Conservation (phyloP, 345 rosid species). For the Iberis pinnata region DNA sequence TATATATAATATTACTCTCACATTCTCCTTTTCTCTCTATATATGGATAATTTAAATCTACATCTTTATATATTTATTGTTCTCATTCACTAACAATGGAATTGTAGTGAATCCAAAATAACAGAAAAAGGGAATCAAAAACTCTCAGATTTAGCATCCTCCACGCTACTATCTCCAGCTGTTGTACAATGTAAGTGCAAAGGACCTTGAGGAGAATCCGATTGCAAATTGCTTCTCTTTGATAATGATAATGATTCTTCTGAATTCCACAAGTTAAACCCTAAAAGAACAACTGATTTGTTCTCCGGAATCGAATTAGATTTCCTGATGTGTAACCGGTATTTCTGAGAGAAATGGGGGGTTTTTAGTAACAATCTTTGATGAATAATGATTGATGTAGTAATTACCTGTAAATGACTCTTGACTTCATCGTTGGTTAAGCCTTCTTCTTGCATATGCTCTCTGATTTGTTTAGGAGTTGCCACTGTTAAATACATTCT, state of each 20-base stretch:
- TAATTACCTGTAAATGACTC: slow-evolving; percentile 87
- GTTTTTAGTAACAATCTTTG: neutral
- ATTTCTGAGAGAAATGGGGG: slow-evolving; percentile 45
- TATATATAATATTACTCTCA: no score
- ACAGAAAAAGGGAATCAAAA: slow-evolving; percentile 15
- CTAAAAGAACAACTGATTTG: slow-evolving; percentile 46
- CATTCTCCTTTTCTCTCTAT: no score
- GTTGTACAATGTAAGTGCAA: slow-evolving; percentile 42
- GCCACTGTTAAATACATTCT: slow-evolving; percentile 49
- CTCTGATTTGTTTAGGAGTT: slow-evolving; percentile 94
- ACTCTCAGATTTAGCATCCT: slow-evolving; percentile 62
- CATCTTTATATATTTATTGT: slow-evolving; percentile 26
- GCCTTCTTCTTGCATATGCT: slow-evolving; percentile 91
- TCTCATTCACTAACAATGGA: slow-evolving; percentile 12
- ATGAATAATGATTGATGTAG: no score
- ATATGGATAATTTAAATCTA: no score
- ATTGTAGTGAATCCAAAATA: slow-evolving; percentile 16
- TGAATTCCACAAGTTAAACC: slow-evolving; percentile 50
- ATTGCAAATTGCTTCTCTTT: slow-evolving; percentile 48
- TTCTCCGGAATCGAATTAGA: slow-evolving; percentile 37
- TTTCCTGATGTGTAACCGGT: slow-evolving; percentile 63
- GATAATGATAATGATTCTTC: slow-evolving; percentile 43
- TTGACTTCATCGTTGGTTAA: slow-evolving; percentile 97
- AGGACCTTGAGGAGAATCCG: slow-evolving; percentile 80
- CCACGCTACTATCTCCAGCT: slow-evolving; percentile 56